A percentile compares a stretch with the other conserved stretches of the same genome.
These are phyloP conservation scores for Pythium oligandrum DNA, from an alignment of 352 stramenopile species.

Conservation along the genomic window DNA sequence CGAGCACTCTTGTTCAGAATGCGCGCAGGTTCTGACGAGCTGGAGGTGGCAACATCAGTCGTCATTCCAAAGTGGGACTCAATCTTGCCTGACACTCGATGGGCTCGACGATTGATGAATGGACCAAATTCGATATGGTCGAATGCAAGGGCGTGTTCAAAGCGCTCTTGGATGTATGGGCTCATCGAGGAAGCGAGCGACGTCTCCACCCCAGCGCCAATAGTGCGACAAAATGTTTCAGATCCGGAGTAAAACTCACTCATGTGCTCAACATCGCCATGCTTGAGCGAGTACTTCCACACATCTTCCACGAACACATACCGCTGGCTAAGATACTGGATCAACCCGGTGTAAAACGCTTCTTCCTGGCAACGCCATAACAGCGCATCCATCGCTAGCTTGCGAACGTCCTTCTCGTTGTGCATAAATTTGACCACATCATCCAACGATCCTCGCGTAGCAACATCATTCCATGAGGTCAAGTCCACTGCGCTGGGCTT, in stretches of 20 bases:
- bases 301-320: constrained; percentile 32
- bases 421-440: constrained; percentile 34
- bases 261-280: constrained; percentile 35
- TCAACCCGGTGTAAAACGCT: constrained; percentile 29
- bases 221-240: constrained; percentile 9
- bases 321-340: constrained; percentile 28
- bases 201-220: constrained; percentile 30
- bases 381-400: constrained; percentile 30
- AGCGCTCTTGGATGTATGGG: constrained; percentile 29
- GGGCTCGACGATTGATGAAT: constrained; percentile 33
- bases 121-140: constrained; percentile 47
- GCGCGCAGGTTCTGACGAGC: constrained; percentile 1
- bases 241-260: constrained; percentile 24
- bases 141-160: constrained; percentile 21
- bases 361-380: constrained; percentile 41
- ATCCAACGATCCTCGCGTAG: constrained; percentile 31
- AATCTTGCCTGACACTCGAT: constrained; percentile 24
- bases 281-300: constrained; percentile 49
- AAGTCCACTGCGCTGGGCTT: constrained; percentile 36
- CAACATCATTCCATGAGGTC: constrained; percentile 55
- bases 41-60: neutral
- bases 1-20: constrained; percentile 36
- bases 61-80: neutral
- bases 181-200: constrained; percentile 17
- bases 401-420: constrained; percentile 17